Evolutionary conservation across 768 basidiomycete genomes (phyloP), one percentile per base, ranked within the genome.

Genomic region (Cubamyces sp.): DNA sequence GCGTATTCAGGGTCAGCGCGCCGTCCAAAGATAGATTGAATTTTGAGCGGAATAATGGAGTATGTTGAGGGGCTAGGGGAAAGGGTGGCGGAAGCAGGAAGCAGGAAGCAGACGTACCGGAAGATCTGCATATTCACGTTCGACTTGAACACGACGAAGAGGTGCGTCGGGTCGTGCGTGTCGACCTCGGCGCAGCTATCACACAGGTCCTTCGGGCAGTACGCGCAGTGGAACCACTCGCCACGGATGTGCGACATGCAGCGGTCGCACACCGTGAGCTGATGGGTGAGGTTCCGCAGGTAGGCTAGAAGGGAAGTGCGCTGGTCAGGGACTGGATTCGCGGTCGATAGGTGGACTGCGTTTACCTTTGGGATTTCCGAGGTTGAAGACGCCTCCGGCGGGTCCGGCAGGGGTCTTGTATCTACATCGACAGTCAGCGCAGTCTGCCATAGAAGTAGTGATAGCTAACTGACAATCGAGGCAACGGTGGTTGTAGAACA

Each of bases 111-210:
- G 37, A 55, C 63, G 58, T 50, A 64, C 63, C 63, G 63, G 63
- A 64, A 64, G 19, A 64, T 64, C 28, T 56, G 54, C 63, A 64
- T 64, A 39, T 64, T 60, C 16, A 64, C 63, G n/a, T 60, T 55
- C 19, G 92, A 86, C 74, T 98, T 98, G 77, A 97, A 90, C 8
- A 91, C 90, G 37, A 96, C 79, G 74, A 95, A 98, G 45, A 93
- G 75, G 70, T 96, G 95, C 1, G 84, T 86, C 61, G 84, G 80
- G 67, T 95, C 84, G 70, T 97, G 95, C 47, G 89, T 88, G 69
- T 93, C 93, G 26, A 90, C 76, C 48, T 77, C 80, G 73, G 95
- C 91, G 68, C 95, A 96, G 30, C 82, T 82, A 43, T 86, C 86
- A 75, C 96, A 97, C n/a, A 96, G 77, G 71, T 98, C 96, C 66